A percentile compares a stretch with the other conserved stretches of the same genome.
Conservation (phyloP, 2,329 filamentous ascomycete genomes). For the Didymella pinodella region DNA sequence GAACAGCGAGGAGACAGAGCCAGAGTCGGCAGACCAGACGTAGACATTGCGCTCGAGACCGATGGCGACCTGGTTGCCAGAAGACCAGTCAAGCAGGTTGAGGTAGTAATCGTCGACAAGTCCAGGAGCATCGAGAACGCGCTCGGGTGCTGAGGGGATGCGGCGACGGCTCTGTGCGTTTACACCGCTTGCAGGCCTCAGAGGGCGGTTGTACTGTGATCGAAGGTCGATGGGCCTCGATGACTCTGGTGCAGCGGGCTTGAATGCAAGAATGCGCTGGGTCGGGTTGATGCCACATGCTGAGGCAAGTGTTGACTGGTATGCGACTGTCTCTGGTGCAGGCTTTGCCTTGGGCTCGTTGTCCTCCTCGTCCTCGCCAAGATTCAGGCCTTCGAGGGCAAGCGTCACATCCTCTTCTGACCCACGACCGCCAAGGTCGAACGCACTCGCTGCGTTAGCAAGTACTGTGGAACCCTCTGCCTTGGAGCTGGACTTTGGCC, state of each 20-base stretch:
- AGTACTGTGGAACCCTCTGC: constrained; percentile 78
- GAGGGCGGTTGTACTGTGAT: constrained; percentile 95
- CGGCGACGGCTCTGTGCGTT: constrained; percentile 89
- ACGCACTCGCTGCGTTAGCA: constrained; percentile 73
- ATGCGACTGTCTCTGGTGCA: constrained; percentile 86
- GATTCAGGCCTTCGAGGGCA: constrained; percentile 79
- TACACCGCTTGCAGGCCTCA: constrained; percentile 76
- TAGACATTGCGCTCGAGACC: constrained; percentile 97
- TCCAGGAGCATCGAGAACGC: constrained; percentile 93
- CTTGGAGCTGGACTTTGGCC: constrained; percentile 74
- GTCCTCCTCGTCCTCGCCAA: constrained; percentile 74
- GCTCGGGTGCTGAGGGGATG: constrained; percentile 92
- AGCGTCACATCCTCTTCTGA: constrained; percentile 75
- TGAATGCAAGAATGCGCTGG: constrained; percentile 96
- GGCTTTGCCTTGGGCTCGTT: constrained; percentile 73
- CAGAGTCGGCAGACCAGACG: constrained; percentile 96
- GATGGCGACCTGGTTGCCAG: constrained; percentile 96
- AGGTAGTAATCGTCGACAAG: constrained; percentile 99
- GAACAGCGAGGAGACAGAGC: constrained; percentile 84
- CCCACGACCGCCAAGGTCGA: constrained; percentile 67
- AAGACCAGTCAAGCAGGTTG: constrained; percentile 98
- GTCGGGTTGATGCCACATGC: constrained; percentile 93
- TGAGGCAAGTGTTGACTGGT: constrained; percentile 87
- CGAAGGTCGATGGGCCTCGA: constrained; percentile 98
- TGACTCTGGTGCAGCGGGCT: constrained; percentile 96